Conservation (phyloP, 495 filamentous ascomycete genomes). For the Lentithecium fluviatile region DNA sequence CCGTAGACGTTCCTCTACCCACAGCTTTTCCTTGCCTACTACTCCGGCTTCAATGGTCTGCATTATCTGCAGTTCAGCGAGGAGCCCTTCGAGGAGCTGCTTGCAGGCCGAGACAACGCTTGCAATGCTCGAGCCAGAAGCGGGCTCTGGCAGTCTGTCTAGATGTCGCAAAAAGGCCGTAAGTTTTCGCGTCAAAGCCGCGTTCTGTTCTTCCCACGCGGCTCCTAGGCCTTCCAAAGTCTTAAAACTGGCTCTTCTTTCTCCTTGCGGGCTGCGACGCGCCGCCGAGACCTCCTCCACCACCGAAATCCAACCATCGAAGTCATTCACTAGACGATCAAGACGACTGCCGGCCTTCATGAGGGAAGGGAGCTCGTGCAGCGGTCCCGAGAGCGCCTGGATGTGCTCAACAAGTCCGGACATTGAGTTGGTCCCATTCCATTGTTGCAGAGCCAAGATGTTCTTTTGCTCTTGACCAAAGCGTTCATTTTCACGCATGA, state of each 20-base stretch:
- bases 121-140: constrained; percentile 29
- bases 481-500: constrained; percentile 33
- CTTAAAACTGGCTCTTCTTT: background rate
- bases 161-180: constrained; percentile 25
- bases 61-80: constrained; percentile 31
- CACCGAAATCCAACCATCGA: constrained; percentile 52
- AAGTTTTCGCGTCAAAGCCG: constrained; percentile 31
- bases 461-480: constrained; percentile 33
- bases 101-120: constrained; percentile 20
- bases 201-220: constrained; percentile 29
- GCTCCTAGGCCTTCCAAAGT: constrained; percentile 31
- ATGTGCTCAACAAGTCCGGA: constrained; percentile 51
- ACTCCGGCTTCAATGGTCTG: constrained; percentile 18
- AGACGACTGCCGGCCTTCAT: constrained; percentile 53
- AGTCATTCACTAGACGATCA: constrained; percentile 48
- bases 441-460: constrained; percentile 28
- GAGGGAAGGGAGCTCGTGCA: constrained; percentile 52
- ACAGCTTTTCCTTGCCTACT: constrained; percentile 24
- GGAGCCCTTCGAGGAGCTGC: constrained; percentile 19
- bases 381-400: constrained; percentile 51
- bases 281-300: constrained; percentile 46
- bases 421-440: constrained; percentile 22
- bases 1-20: constrained; percentile 27
- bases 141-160: constrained; percentile 26
- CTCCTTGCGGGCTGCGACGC: constrained; percentile 36